Conservation (phyloP, 2,329 filamentous ascomycete species). For the Colletotrichum cereale region DNA sequence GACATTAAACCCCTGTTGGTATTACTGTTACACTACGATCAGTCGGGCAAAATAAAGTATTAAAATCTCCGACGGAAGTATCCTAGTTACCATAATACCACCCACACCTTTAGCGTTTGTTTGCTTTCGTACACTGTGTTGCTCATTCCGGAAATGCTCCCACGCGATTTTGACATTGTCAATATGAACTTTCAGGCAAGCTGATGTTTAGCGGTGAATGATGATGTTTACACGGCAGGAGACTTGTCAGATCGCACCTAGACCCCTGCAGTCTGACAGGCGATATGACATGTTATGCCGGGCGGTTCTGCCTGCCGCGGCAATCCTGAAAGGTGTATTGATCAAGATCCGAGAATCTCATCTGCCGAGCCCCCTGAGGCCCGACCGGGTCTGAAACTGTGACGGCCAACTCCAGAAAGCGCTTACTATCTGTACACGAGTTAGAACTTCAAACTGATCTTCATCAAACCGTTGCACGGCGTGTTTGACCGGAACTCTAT, state of each 20-base stretch:
- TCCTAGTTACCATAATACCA: neutral
- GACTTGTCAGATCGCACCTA: too few species aligned
- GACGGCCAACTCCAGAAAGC: neutral
- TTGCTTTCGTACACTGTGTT: neutral
- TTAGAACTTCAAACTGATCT: neutral
- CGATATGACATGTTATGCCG: neutral
- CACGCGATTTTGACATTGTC: too few species aligned
- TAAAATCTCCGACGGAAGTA: neutral
- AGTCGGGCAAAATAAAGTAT: neutral
- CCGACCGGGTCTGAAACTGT: neutral
- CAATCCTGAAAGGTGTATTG: neutral
- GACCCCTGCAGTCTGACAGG: neutral
- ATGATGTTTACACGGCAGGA: too few species aligned
- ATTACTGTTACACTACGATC: neutral
- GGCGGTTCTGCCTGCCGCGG: neutral
- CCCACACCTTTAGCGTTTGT: neutral
- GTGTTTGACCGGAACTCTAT: slow-evolving; percentile 36
- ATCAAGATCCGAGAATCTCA: neutral
- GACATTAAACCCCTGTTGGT: neutral
- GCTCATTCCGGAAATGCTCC: neutral
- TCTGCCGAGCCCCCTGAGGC: neutral
- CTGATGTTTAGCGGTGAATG: neutral
- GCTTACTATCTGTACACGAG: neutral
- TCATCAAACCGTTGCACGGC: slow-evolving; percentile 28
- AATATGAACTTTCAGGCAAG: neutral